phyloP scores from a whole-genome alignment of 441 rosid genomes.

The Eruca vesicaria region DNA sequence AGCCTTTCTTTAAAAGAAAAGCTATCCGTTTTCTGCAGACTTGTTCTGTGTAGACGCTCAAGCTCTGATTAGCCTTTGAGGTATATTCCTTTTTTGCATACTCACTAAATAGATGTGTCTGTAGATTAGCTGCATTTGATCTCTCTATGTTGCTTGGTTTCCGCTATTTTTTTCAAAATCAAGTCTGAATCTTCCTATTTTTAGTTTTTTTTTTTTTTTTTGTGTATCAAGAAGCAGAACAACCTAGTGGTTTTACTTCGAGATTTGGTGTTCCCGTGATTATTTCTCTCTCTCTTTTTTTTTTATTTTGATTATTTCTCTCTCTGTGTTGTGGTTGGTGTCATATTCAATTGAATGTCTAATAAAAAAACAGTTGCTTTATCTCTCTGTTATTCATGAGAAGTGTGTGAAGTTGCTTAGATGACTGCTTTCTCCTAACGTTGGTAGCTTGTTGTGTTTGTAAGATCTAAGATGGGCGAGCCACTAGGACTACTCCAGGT shows the following conservation, averaged over 20 bases:
- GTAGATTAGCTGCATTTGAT: conserved; percentile 1
- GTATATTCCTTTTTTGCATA: background rate
- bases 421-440: conserved; percentile 1
- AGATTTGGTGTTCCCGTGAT: too few relatives aligned
- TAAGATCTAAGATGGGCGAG: conserved; percentile 57
- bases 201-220: background rate
- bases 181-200: conserved; percentile 5
- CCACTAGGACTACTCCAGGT: conserved; percentile 67
- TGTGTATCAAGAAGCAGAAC: background rate
- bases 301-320: background rate
- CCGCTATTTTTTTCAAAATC: background rate
- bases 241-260: too few relatives aligned
- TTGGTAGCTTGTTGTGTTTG: conserved; percentile 6
- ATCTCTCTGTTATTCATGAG: background rate
- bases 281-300: too few relatives aligned
- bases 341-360: conserved; percentile 1
- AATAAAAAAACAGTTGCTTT: conserved; percentile 17
- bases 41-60: conserved; percentile 1
- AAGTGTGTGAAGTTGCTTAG: conserved; percentile 13
- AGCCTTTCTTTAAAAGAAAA: background rate
- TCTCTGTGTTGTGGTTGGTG: background rate
- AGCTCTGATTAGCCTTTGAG: conserved; percentile 8
- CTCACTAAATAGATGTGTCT: background rate
- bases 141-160: conserved; percentile 11
- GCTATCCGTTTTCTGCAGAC: conserved; percentile 1